phyloP scores from a whole-genome alignment of 768 basidiomycete genomes.

The Chalciporus piperatus region DNA sequence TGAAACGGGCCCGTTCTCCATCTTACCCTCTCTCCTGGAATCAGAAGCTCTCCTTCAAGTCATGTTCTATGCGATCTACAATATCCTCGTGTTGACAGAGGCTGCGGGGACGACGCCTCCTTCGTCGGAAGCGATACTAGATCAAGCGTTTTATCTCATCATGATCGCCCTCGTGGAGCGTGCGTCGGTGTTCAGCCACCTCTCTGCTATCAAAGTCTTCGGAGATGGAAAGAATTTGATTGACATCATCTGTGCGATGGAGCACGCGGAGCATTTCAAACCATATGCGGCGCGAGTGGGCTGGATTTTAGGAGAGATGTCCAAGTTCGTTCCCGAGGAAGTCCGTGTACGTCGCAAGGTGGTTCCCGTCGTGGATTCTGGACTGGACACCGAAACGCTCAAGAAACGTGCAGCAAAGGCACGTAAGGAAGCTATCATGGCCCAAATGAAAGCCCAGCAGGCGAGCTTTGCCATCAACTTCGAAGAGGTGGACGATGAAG shows the following conservation, averaged over 20 bases:
- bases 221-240: slow-evolving; percentile 61
- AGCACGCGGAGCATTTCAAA: slow-evolving; percentile 74
- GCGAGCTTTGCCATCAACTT: slow-evolving; percentile 80
- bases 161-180: slow-evolving; percentile 84
- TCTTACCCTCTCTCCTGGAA: slow-evolving; percentile 62
- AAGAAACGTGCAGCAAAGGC: slow-evolving; percentile 86
- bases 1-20: slow-evolving; percentile 63
- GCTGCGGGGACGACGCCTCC: slow-evolving; percentile 58
- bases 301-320: slow-evolving; percentile 72
- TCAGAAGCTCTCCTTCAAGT: slow-evolving; percentile 74
- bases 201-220: slow-evolving; percentile 54
- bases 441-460: slow-evolving; percentile 92
- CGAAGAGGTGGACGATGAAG: slow-evolving; percentile 71
- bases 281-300: slow-evolving; percentile 65
- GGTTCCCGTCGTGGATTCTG: slow-evolving; percentile 33
- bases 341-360: slow-evolving; percentile 50
- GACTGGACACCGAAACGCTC: slow-evolving; percentile 57
- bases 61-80: slow-evolving; percentile 78
- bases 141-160: slow-evolving; percentile 81
- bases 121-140: slow-evolving; percentile 86
- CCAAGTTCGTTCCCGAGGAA: slow-evolving; percentile 52
- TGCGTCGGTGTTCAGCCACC: slow-evolving; percentile 54
- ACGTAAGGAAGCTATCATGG: slow-evolving; percentile 92
- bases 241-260: slow-evolving; percentile 72
- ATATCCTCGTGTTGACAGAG: slow-evolving; percentile 67